Evolutionary conservation across 2,329 filamentous ascomycete genomes (phyloP).

Genomic region (Arthrobotrys sphaeroides): DNA sequence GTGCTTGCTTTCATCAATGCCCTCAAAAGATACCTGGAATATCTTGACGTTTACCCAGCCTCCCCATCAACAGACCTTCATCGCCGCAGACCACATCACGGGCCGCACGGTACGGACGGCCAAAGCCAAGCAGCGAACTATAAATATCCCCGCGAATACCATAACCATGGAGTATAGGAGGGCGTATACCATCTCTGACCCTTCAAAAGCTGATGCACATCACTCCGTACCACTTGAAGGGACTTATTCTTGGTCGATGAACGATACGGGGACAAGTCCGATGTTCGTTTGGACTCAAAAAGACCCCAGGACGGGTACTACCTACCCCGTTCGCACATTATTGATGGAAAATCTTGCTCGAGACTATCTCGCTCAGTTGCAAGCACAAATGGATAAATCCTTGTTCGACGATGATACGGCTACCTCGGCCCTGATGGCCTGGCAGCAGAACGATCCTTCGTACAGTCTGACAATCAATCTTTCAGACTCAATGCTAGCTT

Average conservation of each 20-base stretch:
- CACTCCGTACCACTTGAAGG: background rate
- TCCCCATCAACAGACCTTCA: slow-evolving; percentile 62
- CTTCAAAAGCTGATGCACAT: background rate
- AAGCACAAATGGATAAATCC: background rate
- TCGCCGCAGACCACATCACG: slow-evolving; percentile 41
- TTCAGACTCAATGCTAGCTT: background rate
- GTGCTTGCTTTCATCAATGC: background rate
- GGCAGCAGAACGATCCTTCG: background rate
- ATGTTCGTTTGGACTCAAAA: background rate
- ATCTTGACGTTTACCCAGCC: slow-evolving; percentile 60
- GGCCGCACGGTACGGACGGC: background rate
- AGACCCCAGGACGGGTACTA: background rate
- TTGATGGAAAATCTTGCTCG: background rate
- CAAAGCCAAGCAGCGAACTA: background rate
- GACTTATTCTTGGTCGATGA: background rate
- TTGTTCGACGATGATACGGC: background rate
- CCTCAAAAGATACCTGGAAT: background rate
- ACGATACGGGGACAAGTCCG: background rate
- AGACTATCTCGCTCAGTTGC: background rate
- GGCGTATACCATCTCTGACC: background rate
- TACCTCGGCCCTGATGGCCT: background rate
- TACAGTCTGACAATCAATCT: background rate
- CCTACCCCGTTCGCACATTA: background rate
- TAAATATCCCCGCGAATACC: background rate
- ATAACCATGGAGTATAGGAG: background rate